phyloP scores from a whole-genome alignment of 2,329 filamentous ascomycete genomes.

The Kalaharituber pfeilii region DNA sequence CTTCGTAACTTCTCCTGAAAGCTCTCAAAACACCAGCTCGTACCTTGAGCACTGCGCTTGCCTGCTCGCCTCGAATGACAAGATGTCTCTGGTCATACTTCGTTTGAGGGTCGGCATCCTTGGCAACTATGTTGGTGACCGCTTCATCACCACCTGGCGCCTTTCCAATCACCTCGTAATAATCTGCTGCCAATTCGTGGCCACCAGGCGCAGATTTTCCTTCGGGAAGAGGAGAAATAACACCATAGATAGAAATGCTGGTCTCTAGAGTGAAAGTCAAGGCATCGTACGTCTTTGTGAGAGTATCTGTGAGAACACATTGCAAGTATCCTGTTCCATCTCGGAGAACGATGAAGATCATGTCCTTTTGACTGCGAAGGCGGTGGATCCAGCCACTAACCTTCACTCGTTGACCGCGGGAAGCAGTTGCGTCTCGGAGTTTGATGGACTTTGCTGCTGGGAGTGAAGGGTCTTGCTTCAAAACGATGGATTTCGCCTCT shows the following conservation, averaged over 20 bases:
- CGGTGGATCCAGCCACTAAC: slow-evolving; percentile 73
- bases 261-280: slow-evolving; percentile 72
- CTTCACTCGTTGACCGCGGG: slow-evolving; percentile 55
- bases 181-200: slow-evolving; percentile 82
- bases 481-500: slow-evolving; percentile 52
- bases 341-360: slow-evolving; percentile 69
- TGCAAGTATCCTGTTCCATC: slow-evolving; percentile 77
- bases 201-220: slow-evolving; percentile 63
- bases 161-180: slow-evolving; percentile 60
- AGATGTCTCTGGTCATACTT: slow-evolving; percentile 72
- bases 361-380: slow-evolving; percentile 62
- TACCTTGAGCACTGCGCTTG: slow-evolving; percentile 74
- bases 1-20: slow-evolving; percentile 63
- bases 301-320: slow-evolving; percentile 57
- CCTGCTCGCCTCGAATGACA: slow-evolving; percentile 64
- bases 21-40: slow-evolving; percentile 64
- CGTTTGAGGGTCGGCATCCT: slow-evolving; percentile 50
- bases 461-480: slow-evolving; percentile 52
- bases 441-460: slow-evolving; percentile 45
- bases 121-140: slow-evolving; percentile 66
- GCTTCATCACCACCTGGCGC: slow-evolving; percentile 78
- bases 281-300: slow-evolving; percentile 84
- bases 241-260: slow-evolving; percentile 67
- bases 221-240: slow-evolving; percentile 63
- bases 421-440: slow-evolving; percentile 46